Evolutionary conservation across 2,329 filamentous ascomycete species (phyloP), one percentile per base, ranked within the genome.

Genomic region (Nothophaeocryptopus gaeumannii): DNA sequence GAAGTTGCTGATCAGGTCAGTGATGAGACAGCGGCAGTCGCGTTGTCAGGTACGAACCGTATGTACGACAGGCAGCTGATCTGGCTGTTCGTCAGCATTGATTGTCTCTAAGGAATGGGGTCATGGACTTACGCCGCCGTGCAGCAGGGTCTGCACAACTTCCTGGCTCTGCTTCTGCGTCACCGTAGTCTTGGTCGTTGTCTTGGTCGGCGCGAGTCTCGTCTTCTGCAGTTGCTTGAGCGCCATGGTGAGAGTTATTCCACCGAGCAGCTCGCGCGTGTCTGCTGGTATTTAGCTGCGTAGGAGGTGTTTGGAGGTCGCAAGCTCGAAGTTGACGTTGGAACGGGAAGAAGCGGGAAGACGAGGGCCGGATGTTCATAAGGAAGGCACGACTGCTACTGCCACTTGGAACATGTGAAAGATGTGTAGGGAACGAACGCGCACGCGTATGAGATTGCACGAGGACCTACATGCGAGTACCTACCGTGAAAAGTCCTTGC

Each of bases 91-190:
- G 48, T 47, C 44, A 51, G 53, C 32, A 13, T 4, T 34, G 32
- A 29, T 10, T 8, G n/a, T 47, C 12, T 11, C 45, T 9, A 46
- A 47, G 3, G n/a, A 26, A 3, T 3, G 20, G 20, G 3, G 20
- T 4, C 4, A 7, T 11, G 32, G 30, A 68, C 72, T 65, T 53
- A 76, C 71, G 13, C 72, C 71, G 36, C 72, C 68, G 56, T 76
- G 74, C 8, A 78, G 59, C 58, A 76, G 68, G 3, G 73, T 75
- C 60, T 76, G 74, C 11, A 75, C 68, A 35, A 77, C 60, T 47
- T 74, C 73, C 34, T 72, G 63, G 51, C 74, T 78, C 54, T 77
- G 74, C 45, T 70, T 65, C 48, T 73, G 71, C 11, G 55, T 58
- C 35, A 66, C 51, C n/a, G 51, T 52, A 8, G 62, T 64, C 36